Base-by-base conservation (phyloP, 2,329 filamentous ascomycete species). In the Ophiostoma populinum region DNA sequence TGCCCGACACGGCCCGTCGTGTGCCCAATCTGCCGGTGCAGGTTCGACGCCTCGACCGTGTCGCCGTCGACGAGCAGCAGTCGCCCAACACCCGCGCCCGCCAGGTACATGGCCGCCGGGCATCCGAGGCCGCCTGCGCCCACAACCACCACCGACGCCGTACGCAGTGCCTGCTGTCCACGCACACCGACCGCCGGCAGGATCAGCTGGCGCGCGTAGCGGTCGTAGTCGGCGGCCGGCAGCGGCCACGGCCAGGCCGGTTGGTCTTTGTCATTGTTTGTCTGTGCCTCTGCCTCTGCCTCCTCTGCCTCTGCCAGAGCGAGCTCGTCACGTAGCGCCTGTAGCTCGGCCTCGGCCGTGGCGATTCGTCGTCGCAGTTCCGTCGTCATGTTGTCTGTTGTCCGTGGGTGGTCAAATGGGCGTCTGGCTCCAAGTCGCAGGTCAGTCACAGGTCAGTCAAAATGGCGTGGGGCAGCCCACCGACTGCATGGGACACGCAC, bases 131-230 rank as follows among this genome's bases (percentile, higher is more conserved):
- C 90, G 6, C 90, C 90, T 2, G 81, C 76, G 9, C 90, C 90
- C 17, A 98, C 68, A 31, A 98, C 63, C 7, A 95, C 65, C 5
- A 94, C 75, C 15, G 64, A 71, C 1, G 81, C 64, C 1, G 64
- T 59, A 47, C 73, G 78, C 12, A 95, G 61, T 21, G 69, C 65
- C 6, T 87, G 59, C 55, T 95, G 87, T 1, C 81, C 83, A 83
- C 37, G 17, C 1, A 92, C 60, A 0, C 86, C 85, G 41, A 94
- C 63, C 38, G 78, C 70, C 0, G 83, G 79, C 40, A 94, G 71
- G 43, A 95, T 86, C 60, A 95, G 75, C 56, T 94, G 87, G 25
- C 87, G 67, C 7, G 82, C 85, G 58, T 95, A 95, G 41, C 86
- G 69, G 43, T 72, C 71, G 52, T 93, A 93, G 47, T 94, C 85